phyloP scores from a whole-genome alignment of 2,329 filamentous ascomycete genomes.

The Colletotrichum noveboracense region DNA sequence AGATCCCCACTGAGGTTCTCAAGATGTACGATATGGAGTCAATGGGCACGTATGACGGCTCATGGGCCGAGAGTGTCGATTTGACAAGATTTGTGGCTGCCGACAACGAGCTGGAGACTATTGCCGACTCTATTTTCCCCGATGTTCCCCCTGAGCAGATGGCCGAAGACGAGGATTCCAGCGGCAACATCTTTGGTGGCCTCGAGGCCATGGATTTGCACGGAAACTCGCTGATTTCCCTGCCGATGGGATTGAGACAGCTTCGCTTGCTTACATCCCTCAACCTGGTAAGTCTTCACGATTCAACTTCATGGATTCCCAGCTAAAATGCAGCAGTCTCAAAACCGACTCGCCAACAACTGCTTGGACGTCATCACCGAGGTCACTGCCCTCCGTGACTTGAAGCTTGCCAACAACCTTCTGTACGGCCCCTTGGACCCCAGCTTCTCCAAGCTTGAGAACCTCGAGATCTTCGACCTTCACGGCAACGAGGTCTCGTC shows the following conservation, averaged over 20 bases:
- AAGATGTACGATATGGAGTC: constrained; percentile 87
- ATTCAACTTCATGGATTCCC: background rate
- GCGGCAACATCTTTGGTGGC: constrained; percentile 80
- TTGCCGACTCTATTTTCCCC: constrained; percentile 80
- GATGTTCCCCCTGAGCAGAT: constrained; percentile 65
- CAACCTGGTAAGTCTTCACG: constrained; percentile 68
- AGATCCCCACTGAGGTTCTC: constrained; percentile 82
- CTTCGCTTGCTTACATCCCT: constrained; percentile 78
- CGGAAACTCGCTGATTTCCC: constrained; percentile 74
- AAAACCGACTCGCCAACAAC: constrained; percentile 79
- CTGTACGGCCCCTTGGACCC: constrained; percentile 71
- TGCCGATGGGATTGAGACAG: constrained; percentile 79
- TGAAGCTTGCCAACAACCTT: constrained; percentile 81
- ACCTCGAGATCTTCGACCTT: constrained; percentile 82
- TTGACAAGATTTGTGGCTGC: constrained; percentile 83
- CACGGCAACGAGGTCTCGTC: constrained; percentile 79
- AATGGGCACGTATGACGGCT: constrained; percentile 64
- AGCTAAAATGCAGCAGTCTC: constrained; percentile 58
- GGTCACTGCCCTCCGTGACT: constrained; percentile 74
- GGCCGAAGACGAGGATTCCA: constrained; percentile 68
- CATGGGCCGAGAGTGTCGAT: constrained; percentile 93
- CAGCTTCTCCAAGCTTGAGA: constrained; percentile 66
- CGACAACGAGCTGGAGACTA: constrained; percentile 82
- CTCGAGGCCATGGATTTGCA: constrained; percentile 85
- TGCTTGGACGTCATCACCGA: constrained; percentile 76